Percentiles rank a stretch among this genome's conserved stretches.
phyloP scores from a whole-genome alignment of 805 yeast species.

The Wickerhamomyces bovis region DNA sequence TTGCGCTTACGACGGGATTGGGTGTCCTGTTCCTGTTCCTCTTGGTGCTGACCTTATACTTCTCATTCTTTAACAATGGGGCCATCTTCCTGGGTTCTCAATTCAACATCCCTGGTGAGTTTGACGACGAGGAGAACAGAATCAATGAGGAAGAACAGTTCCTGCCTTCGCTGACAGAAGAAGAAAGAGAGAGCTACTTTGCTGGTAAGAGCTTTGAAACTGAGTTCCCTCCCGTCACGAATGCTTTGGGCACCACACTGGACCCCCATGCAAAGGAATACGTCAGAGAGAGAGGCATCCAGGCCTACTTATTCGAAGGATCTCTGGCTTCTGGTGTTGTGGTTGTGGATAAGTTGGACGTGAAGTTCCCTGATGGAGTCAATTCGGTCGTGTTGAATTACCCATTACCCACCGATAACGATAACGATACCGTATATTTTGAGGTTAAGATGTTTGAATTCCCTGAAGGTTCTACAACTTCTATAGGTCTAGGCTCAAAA shows the following conservation, averaged over 20 bases:
- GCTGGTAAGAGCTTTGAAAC: conserved; percentile 32
- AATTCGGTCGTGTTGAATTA: conserved; percentile 26
- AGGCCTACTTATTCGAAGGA: conserved; percentile 34
- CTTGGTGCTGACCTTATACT: conserved; percentile 24
- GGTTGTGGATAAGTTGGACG: conserved; percentile 59
- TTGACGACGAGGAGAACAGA: conserved; percentile 61
- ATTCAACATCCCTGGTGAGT: conserved; percentile 46
- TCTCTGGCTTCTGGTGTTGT: conserved; percentile 30
- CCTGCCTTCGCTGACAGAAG: conserved; percentile 36
- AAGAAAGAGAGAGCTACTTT: conserved; percentile 35
- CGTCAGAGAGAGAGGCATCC: conserved; percentile 75
- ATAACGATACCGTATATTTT: conserved; percentile 45
- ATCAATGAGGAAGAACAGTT: conserved; percentile 49
- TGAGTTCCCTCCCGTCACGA: conserved; percentile 38
- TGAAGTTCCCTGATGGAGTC: conserved; percentile 27
- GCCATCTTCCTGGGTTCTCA: conserved; percentile 25
- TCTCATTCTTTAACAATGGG: conserved; percentile 26
- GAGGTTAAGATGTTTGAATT: conserved; percentile 73
- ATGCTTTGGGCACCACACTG: conserved; percentile 31
- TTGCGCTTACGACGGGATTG: conserved; percentile 32
- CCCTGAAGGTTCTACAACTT: conserved; percentile 30
- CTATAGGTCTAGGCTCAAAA: conserved; percentile 62
- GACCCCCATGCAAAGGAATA: conserved; percentile 84
- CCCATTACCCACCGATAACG: conserved; percentile 39
- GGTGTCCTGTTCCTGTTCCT: conserved; percentile 30